A percentile compares a stretch with the other conserved stretches of the same genome.
phyloP scores from a whole-genome alignment of 371 early-diverging fungal species.

The Lichtheimia ramosa region DNA sequence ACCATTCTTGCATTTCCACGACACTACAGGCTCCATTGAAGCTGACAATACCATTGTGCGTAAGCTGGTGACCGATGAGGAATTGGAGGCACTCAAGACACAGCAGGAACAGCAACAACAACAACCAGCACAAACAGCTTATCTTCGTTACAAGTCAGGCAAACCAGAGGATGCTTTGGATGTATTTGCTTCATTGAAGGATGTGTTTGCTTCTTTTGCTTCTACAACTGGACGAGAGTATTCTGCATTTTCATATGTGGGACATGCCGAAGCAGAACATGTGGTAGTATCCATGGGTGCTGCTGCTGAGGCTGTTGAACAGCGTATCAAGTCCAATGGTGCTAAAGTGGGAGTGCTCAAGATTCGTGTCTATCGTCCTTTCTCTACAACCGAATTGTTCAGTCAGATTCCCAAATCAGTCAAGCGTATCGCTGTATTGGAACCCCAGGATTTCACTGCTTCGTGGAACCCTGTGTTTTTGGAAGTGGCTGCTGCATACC shows the following conservation, averaged over 20 bases:
- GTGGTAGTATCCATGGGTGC: conserved; percentile 68
- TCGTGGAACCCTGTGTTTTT: conserved; percentile 80
- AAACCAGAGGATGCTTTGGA: conserved; percentile 18
- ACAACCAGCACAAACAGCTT: conserved; percentile 24
- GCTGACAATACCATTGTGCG: conserved; percentile 13
- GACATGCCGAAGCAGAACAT: conserved; percentile 52
- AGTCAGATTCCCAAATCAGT: conserved; percentile 56
- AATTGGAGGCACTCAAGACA: conserved; percentile 25
- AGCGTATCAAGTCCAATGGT: conserved; percentile 17
- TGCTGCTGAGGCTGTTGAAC: conserved; percentile 54
- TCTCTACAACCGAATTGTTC: conserved; percentile 57
- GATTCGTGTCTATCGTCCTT: conserved; percentile 67
- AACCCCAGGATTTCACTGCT: conserved; percentile 63
- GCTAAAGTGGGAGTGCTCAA: conserved; percentile 61
- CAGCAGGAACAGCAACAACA: conserved; percentile 5
- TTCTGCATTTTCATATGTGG: conserved; percentile 52
- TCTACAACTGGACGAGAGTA: conserved; percentile 49
- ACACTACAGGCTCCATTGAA: conserved; percentile 23
- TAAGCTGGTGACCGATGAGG: conserved; percentile 31
- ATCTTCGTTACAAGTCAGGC: conserved; percentile 36
- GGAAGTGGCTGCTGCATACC: conserved; percentile 71
- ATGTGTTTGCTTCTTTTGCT: conserved; percentile 39
- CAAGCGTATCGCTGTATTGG: conserved; percentile 65
- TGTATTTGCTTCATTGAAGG: conserved; percentile 29
- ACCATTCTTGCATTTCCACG: conserved; percentile 64